phyloP scores from a whole-genome alignment of 345 rosid species.

The Eucalyptus grandis region DNA sequence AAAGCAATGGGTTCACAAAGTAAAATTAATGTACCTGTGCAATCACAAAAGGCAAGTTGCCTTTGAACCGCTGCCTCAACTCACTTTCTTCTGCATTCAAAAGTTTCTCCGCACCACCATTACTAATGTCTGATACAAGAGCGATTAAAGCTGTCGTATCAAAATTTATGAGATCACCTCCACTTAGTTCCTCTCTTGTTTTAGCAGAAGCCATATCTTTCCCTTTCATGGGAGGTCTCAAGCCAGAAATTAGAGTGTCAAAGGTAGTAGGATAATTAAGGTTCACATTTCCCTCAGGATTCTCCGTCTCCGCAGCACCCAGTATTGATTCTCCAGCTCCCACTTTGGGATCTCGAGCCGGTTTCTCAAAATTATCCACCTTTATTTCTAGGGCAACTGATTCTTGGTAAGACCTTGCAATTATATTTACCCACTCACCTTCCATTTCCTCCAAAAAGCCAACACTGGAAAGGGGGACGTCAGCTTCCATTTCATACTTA shows the following conservation, averaged over 20 bases:
- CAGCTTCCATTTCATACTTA: conserved; percentile 9
- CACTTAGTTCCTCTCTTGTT: neutral
- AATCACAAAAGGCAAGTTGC: conserved; percentile 65
- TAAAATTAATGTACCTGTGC: conserved; percentile 38
- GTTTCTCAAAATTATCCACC: conserved; percentile 4
- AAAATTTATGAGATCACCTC: conserved; percentile 38
- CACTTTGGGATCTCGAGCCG: neutral
- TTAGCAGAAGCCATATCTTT: neutral
- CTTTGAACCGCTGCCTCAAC: conserved; percentile 60
- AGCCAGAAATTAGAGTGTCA: conserved; percentile 24
- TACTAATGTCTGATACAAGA: conserved; percentile 76
- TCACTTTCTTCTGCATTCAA: conserved; percentile 26
- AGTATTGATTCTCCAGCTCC: neutral
- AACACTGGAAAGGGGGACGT: conserved; percentile 5
- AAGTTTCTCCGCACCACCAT: conserved; percentile 54
- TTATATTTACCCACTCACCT: conserved; percentile 63
- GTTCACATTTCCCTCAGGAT: conserved; percentile 5
- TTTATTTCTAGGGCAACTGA: conserved; percentile 50
- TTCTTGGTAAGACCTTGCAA: conserved; percentile 19
- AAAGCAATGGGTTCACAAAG: neutral
- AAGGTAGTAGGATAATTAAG: conserved; percentile 7
- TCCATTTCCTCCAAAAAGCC: conserved; percentile 36
- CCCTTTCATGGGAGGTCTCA: conserved; percentile 5
- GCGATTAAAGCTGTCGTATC: conserved; percentile 88
- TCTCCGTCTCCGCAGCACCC: neutral